A percentile compares a stretch with the other conserved stretches of the same genome.
phyloP scores from a whole-genome alignment of 2,329 filamentous ascomycete species.

The Neofusicoccum umdonicola region DNA sequence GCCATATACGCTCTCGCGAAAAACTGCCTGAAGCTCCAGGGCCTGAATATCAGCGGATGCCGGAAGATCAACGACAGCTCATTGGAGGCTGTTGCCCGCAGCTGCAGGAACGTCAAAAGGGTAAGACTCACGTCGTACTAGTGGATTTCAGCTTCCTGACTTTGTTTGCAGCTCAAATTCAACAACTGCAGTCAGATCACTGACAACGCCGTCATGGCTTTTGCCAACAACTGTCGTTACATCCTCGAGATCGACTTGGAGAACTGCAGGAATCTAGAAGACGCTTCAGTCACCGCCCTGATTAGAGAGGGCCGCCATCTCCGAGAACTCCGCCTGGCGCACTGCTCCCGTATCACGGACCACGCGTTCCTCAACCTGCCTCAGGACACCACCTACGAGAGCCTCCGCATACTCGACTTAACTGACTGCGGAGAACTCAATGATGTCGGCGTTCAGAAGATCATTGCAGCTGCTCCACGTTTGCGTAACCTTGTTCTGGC shows the following conservation, averaged over 20 bases:
- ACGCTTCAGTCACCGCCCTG: conserved; percentile 77
- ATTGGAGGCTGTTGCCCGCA: conserved; percentile 74
- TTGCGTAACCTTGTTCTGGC: conserved; percentile 90
- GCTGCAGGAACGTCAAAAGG: conserved; percentile 81
- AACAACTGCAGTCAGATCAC: conserved; percentile 87
- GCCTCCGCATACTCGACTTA: conserved; percentile 87
- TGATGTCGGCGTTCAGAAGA: conserved; percentile 83
- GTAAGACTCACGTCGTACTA: conserved; percentile 49
- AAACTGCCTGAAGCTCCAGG: conserved; percentile 82
- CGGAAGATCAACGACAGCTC: conserved; percentile 82
- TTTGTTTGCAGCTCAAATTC: conserved; percentile 70
- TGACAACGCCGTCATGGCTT: conserved; percentile 77
- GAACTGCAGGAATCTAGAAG: conserved; percentile 76
- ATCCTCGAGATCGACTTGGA: conserved; percentile 96
- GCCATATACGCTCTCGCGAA: conserved; percentile 76
- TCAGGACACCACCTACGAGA: conserved; percentile 69
- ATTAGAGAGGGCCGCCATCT: conserved; percentile 75
- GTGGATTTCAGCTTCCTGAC: conserved; percentile 1
- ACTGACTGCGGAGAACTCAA: conserved; percentile 83
- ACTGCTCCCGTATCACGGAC: conserved; percentile 82
- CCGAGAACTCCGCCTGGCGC: conserved; percentile 84
- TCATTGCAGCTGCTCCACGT: conserved; percentile 80
- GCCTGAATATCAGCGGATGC: conserved; percentile 88
- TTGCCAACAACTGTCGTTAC: conserved; percentile 84
- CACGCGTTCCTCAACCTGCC: conserved; percentile 82